These are phyloP conservation scores for Solanum pennellii DNA, from an alignment of 257 asterid genomes.

Conservation along the genomic window DNA sequence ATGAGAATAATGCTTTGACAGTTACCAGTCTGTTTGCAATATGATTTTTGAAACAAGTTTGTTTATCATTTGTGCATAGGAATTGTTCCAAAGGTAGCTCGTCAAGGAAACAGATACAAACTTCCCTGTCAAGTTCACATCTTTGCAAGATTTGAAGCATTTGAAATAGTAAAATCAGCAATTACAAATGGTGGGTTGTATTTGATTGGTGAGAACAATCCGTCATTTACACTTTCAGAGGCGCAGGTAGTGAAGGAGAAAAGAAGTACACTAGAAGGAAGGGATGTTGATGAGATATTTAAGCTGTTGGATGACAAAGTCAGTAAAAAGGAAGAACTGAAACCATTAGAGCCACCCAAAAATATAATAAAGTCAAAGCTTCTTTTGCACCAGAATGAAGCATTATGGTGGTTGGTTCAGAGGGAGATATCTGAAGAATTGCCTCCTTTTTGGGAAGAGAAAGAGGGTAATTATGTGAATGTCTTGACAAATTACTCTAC, in stretches of 20 bases:
- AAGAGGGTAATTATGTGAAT: constrained; percentile 41
- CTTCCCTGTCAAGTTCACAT: constrained; percentile 76
- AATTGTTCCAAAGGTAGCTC: constrained; percentile 56
- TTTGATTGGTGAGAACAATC: constrained; percentile 30
- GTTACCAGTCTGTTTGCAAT: background rate
- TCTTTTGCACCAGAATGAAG: constrained; percentile 71
- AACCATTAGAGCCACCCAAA: constrained; percentile 65
- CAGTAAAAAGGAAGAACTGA: constrained; percentile 26
- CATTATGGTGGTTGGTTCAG: constrained; percentile 63
- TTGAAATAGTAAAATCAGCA: constrained; percentile 32
- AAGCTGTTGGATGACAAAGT: constrained; percentile 47
- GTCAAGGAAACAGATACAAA: constrained; percentile 25
- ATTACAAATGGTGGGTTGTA: constrained; percentile 41
- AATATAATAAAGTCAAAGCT: constrained; percentile 44
- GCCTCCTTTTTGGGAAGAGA: constrained; percentile 81
- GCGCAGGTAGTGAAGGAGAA: constrained; percentile 42
- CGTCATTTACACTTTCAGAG: constrained; percentile 45
- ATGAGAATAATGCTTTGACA: background rate
- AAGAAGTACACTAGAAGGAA: constrained; percentile 21
- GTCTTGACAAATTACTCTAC: constrained; percentile 55
- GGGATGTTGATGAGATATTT: constrained; percentile 67
- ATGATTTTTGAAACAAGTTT: background rate
- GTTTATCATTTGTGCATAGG: constrained; percentile 28
- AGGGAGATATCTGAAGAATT: constrained; percentile 57
- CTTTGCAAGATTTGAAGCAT: constrained; percentile 40